phyloP scores from a whole-genome alignment of 176 grass and related monocot genomes.

The Avena atlantica region DNA sequence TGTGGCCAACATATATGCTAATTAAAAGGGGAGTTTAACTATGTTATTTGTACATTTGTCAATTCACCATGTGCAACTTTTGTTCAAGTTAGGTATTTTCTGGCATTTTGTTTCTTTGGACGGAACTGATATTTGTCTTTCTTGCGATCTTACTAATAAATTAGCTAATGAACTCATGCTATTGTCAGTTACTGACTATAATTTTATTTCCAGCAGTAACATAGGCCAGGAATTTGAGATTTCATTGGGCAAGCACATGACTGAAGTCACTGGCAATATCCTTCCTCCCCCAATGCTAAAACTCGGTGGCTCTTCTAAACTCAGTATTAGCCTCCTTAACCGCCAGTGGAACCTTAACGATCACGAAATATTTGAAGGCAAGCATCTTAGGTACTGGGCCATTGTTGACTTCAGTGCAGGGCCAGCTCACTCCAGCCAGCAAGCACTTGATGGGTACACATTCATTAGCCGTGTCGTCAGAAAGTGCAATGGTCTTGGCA shows the following conservation, averaged over 20 bases:
- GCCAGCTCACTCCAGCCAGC: background rate
- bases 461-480: constrained; percentile 40
- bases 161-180: background rate
- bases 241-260: constrained; percentile 41
- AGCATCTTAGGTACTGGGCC: constrained; percentile 45
- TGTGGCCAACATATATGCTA: background rate
- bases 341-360: constrained; percentile 51
- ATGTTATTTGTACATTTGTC: background rate
- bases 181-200: constrained; percentile 6
- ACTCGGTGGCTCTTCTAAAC: constrained; percentile 24
- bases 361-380: constrained; percentile 13
- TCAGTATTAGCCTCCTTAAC: background rate
- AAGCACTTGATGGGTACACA: background rate
- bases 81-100: background rate
- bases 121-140: background rate
- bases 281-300: constrained; percentile 45
- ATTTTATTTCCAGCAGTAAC: constrained; percentile 41
- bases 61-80: background rate
- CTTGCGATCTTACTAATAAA: background rate
- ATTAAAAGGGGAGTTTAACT: constrained; percentile 7
- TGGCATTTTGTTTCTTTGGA: constrained; percentile 10
- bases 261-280: constrained; percentile 48
- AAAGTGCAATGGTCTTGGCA: constrained; percentile 48
- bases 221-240: constrained; percentile 26
- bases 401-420: constrained; percentile 48